Conservation (phyloP, 2,329 filamentous ascomycete genomes). For the Colletotrichum abscissum region DNA sequence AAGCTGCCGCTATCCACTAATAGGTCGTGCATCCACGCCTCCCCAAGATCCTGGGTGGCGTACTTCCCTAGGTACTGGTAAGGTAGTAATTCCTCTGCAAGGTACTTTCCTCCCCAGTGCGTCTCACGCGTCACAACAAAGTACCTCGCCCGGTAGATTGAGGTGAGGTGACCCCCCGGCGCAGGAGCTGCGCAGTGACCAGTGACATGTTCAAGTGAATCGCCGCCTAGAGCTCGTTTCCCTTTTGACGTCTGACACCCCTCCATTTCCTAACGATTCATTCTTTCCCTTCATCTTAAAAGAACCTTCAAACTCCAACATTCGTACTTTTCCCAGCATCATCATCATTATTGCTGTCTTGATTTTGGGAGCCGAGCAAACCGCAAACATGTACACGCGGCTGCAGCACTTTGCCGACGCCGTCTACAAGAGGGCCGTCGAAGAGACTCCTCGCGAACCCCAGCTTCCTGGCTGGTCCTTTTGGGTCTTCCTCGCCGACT, state of each 20-base stretch:
- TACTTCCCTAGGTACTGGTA: background rate
- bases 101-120: background rate
- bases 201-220: slow-evolving; percentile 3
- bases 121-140: background rate
- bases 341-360: background rate
- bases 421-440: slow-evolving; percentile 49
- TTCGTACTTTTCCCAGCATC: background rate
- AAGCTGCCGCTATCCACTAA: background rate
- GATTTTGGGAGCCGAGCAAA: background rate
- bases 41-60: background rate
- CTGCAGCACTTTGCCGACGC: slow-evolving; percentile 18
- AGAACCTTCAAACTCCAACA: background rate
- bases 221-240: background rate
- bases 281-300: background rate
- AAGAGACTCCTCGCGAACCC: slow-evolving; percentile 39
- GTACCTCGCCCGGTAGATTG: background rate
- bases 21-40: background rate
- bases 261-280: background rate
- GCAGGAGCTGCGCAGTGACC: slow-evolving; percentile 17
- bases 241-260: slow-evolving; percentile 7
- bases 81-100: background rate
- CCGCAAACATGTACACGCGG: background rate
- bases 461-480: slow-evolving; percentile 54
- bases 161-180: background rate
- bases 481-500: slow-evolving; percentile 51